A percentile compares a stretch with the other conserved stretches of the same genome.
phyloP scores from a whole-genome alignment of 2,329 filamentous ascomycete genomes.

The Scedosporium aurantiacum region DNA sequence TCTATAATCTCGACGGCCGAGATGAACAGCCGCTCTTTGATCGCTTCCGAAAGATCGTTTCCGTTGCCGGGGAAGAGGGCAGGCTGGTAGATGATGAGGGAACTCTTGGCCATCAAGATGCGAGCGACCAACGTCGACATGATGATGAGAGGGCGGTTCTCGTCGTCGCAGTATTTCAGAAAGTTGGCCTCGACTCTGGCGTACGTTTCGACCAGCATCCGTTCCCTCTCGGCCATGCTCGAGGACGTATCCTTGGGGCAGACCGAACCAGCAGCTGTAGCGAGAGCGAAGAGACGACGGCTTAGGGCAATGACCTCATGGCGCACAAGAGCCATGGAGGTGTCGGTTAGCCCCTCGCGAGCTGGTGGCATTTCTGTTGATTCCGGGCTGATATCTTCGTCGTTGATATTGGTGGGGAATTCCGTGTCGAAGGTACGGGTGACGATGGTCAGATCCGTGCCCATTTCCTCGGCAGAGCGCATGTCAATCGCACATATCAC shows the following conservation, averaged over 20 bases:
- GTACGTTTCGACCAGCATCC: conserved; percentile 41
- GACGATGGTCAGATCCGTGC: conserved; percentile 32
- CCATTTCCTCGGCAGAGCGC: conserved; percentile 41
- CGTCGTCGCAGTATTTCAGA: conserved; percentile 37
- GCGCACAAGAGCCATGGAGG: conserved; percentile 35
- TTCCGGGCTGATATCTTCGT: conserved; percentile 33
- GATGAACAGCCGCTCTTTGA: conserved; percentile 57
- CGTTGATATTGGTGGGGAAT: conserved; percentile 39
- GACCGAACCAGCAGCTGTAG: conserved; percentile 21
- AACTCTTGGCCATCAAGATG: conserved; percentile 68
- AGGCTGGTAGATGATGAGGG: conserved; percentile 66
- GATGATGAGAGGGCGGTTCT: conserved; percentile 49
- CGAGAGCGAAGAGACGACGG: conserved; percentile 22
- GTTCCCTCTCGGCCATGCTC: conserved; percentile 25
- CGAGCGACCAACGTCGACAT: conserved; percentile 56
- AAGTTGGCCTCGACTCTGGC: conserved; percentile 44
- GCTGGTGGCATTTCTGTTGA: conserved; percentile 35
- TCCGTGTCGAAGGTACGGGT: conserved; percentile 34
- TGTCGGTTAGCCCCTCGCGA: conserved; percentile 40
- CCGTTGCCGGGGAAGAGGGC: conserved; percentile 50
- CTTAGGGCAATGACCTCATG: conserved; percentile 38
- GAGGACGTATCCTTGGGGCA: conserved; percentile 18
- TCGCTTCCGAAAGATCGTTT: conserved; percentile 46
- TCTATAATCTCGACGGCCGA: conserved; percentile 67
- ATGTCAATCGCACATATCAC: conserved; percentile 46